Percentiles rank a stretch among this genome's conserved stretches.
phyloP scores from a whole-genome alignment of 768 basidiomycete genomes.

The Lentinula sp. region DNA sequence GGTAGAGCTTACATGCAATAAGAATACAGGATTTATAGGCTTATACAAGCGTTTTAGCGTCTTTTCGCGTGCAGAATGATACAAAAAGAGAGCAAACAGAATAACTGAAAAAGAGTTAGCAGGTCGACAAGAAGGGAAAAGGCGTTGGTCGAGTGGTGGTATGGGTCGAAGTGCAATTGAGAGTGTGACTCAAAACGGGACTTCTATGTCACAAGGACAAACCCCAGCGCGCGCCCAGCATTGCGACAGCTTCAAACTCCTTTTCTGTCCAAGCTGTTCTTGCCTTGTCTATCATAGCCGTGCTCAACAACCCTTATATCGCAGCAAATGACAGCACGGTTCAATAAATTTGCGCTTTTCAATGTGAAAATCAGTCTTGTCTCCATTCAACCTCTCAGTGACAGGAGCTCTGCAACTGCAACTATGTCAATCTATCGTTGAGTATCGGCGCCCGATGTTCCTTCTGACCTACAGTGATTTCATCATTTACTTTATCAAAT shows the following conservation, averaged over 20 bases:
- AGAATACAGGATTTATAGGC: constrained; percentile 6
- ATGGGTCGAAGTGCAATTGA: no score
- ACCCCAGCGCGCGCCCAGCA: not conserved
- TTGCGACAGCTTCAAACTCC: no score
- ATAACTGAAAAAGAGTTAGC: constrained; percentile 2
- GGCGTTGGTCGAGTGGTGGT: not conserved
- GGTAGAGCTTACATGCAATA: constrained; percentile 8
- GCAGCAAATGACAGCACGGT: no score
- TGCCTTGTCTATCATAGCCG: no score
- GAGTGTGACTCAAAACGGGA: no score
- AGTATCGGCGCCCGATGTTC: not conserved
- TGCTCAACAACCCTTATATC: no score
- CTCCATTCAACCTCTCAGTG: not conserved
- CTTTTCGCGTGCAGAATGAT: constrained; percentile 4
- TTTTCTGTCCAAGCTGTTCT: no score
- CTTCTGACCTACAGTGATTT: not conserved
- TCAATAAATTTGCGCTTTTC: no score
- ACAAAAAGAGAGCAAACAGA: constrained; percentile 6
- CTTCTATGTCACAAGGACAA: not conserved
- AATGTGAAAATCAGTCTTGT: not conserved
- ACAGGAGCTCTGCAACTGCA: not conserved
- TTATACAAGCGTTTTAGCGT: constrained; percentile 4
- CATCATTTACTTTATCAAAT: not conserved
- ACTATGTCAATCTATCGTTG: not conserved
- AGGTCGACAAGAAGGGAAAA: not conserved